Conservation (phyloP, 768 basidiomycete genomes). For the Gautieria morchelliformis region DNA sequence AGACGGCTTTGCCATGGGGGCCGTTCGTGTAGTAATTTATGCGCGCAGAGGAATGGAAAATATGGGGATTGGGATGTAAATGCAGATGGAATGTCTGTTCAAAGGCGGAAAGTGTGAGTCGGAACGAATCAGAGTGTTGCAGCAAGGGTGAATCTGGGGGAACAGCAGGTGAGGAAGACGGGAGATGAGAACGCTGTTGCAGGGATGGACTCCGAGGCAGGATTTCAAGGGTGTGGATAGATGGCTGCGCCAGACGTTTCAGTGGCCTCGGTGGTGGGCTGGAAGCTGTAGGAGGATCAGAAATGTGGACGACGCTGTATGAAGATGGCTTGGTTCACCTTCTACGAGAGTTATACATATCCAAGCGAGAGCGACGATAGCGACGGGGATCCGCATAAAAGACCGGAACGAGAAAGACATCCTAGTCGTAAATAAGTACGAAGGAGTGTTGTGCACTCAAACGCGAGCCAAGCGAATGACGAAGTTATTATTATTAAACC, state of each 20-base stretch:
- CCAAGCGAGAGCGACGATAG: not conserved
- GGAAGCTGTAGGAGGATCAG: conserved; percentile 27
- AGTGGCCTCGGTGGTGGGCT: conserved; percentile 38
- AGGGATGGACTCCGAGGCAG: conserved; percentile 36
- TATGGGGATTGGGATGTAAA: conserved; percentile 66
- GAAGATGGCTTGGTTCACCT: not conserved
- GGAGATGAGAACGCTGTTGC: conserved; percentile 17
- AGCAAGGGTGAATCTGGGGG: conserved; percentile 34
- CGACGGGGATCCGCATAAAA: not conserved
- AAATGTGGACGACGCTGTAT: not conserved
- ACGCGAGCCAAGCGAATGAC: not conserved
- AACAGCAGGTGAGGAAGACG: not conserved
- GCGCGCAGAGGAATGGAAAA: conserved; percentile 71
- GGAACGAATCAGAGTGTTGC: conserved; percentile 60
- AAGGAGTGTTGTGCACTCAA: not conserved
- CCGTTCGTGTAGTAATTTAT: conserved; percentile 52
- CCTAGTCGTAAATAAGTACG: not conserved
- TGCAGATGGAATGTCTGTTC: conserved; percentile 61
- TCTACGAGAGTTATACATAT: not conserved
- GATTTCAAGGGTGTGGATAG: conserved; percentile 45
- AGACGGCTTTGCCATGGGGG: conserved; percentile 39
- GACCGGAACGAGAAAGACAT: not conserved
- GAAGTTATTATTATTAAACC: not conserved
- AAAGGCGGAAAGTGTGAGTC: conserved; percentile 59
- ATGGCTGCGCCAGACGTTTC: conserved; percentile 40